These are phyloP conservation scores for Nannochloropsis oceanica DNA, from an alignment of 108 stramenopile species.

Conservation along the genomic window DNA sequence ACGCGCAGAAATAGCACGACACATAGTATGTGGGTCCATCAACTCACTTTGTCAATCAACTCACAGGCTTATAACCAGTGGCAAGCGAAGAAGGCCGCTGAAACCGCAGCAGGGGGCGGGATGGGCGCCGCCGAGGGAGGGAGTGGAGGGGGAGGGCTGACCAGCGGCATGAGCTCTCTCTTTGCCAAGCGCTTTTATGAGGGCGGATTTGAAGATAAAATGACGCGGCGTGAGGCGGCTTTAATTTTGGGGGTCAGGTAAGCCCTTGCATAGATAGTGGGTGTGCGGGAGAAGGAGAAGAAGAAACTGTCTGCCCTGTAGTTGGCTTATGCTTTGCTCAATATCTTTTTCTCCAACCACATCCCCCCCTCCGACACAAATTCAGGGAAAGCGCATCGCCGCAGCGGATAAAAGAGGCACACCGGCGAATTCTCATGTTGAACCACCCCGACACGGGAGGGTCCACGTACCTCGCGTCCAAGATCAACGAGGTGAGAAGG, in stretches of 20 bases:
- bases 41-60: no score
- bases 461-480: conserved; percentile 79
- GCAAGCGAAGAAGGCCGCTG: not conserved
- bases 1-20: no score
- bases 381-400: conserved; percentile 60
- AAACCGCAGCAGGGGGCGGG: not conserved
- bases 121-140: not conserved
- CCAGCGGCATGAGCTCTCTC: conserved; percentile 49
- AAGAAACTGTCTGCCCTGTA: not conserved
- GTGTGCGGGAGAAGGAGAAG: no score
- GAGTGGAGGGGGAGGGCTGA: not conserved
- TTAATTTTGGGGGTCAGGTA: conserved; percentile 74
- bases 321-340: not conserved
- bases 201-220: conserved; percentile 93
- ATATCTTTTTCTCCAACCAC: not conserved
- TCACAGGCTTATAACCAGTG: not conserved
- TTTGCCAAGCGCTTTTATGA: conserved; percentile 76
- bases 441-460: conserved; percentile 99
- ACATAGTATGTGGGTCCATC: no score
- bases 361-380: not conserved
- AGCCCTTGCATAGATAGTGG: not conserved
- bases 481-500: conserved; percentile 78
- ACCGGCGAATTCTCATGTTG: conserved; percentile 78
- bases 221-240: conserved; percentile 92
- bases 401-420: conserved; percentile 85